A percentile compares a stretch with the other conserved stretches of the same genome.
Conservation (phyloP, 306 rosid genomes). For the Casuarina glauca region DNA sequence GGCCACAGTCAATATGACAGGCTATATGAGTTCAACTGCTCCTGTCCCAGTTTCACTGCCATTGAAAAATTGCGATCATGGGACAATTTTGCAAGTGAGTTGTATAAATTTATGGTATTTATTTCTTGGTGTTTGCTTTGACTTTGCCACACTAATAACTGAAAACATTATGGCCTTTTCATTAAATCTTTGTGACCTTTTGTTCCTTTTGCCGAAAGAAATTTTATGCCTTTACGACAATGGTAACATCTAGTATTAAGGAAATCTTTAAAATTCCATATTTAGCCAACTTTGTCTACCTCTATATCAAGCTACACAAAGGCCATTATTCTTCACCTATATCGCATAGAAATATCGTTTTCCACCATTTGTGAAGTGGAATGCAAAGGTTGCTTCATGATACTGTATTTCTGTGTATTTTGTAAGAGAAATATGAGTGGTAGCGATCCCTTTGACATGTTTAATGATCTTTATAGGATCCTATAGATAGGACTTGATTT, state of each 20-base stretch:
- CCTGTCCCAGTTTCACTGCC: conserved; percentile 47
- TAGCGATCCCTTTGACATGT: too few relatives aligned
- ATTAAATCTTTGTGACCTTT: not conserved
- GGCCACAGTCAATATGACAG: conserved; percentile 45
- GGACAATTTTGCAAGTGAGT: conserved; percentile 55
- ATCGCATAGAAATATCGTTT: not conserved
- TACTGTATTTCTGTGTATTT: too few relatives aligned
- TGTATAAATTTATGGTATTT: not conserved
- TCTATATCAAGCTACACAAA: not conserved
- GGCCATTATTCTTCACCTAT: not conserved
- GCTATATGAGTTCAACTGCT: conserved; percentile 44
- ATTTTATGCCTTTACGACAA: not conserved
- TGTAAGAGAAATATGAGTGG: too few relatives aligned
- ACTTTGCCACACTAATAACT: not conserved
- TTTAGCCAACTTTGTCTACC: not conserved
- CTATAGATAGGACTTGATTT: too few relatives aligned
- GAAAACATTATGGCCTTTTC: not conserved
- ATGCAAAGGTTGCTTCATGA: too few relatives aligned
- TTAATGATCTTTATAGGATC: too few relatives aligned
- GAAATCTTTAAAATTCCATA: not conserved
- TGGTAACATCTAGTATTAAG: not conserved
- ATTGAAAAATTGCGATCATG: conserved; percentile 51
- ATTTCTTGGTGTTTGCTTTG: not conserved
- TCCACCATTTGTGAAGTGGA: not conserved
- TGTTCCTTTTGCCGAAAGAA: not conserved